Conservation (phyloP, 1,284 basidiomycete species). For the Ustilago esculenta region DNA sequence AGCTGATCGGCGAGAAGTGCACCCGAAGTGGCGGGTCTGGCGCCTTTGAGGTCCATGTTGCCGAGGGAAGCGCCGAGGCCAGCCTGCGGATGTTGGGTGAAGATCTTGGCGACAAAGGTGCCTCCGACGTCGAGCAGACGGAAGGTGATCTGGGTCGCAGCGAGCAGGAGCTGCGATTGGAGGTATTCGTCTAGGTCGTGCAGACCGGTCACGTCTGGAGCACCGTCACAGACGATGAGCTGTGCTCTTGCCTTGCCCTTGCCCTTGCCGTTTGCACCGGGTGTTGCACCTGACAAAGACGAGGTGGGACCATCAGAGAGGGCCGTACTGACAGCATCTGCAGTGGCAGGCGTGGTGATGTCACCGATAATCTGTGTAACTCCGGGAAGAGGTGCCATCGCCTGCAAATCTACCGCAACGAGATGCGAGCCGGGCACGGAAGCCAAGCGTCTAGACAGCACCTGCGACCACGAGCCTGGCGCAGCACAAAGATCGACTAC, state of each 20-base stretch:
- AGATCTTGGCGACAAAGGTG: slow-evolving; percentile 73
- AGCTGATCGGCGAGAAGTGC: slow-evolving; percentile 54
- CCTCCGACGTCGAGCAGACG: slow-evolving; percentile 70
- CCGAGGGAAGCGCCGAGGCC: slow-evolving; percentile 31
- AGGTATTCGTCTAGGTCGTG: slow-evolving; percentile 73
- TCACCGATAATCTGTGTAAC: slow-evolving; percentile 72
- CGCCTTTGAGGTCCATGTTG: slow-evolving; percentile 35
- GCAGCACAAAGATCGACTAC: slow-evolving; percentile 74
- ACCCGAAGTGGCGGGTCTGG: slow-evolving; percentile 24
- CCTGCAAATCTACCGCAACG: slow-evolving; percentile 72
- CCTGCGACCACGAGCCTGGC: slow-evolving; percentile 70
- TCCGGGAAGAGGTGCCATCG: slow-evolving; percentile 72
- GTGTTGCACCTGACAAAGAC: not conserved
- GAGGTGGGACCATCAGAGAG: slow-evolving; percentile 56
- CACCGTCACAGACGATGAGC: slow-evolving; percentile 73
- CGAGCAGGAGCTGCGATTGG: slow-evolving; percentile 72
- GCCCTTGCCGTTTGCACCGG: slow-evolving; percentile 13
- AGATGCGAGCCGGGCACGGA: slow-evolving; percentile 61
- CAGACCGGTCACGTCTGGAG: slow-evolving; percentile 73
- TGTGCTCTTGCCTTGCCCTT: slow-evolving; percentile 69
- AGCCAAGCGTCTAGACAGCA: slow-evolving; percentile 65
- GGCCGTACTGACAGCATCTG: slow-evolving; percentile 70
- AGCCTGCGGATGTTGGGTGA: slow-evolving; percentile 61
- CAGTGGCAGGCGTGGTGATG: slow-evolving; percentile 71
- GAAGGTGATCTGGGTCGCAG: slow-evolving; percentile 71